Conservation (phyloP, 129 eudicot genomes). For the Flaveria trinervia region DNA sequence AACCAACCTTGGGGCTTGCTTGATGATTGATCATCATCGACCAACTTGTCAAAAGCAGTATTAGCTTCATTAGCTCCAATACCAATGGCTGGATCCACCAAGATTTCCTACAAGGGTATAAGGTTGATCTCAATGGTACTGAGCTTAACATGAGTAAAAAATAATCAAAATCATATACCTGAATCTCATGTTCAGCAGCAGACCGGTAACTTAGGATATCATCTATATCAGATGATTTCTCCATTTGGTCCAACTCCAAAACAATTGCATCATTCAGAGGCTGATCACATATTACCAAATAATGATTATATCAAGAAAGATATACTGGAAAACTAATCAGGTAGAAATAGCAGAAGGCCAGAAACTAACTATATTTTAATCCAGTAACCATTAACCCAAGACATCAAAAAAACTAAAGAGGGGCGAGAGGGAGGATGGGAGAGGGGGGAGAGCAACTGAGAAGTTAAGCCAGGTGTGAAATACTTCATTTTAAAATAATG, state of each 20-base stretch:
- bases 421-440: not conserved
- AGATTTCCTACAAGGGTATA: conserved; percentile 52
- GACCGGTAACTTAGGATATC: conserved; percentile 84
- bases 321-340: not conserved
- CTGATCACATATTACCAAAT: conserved; percentile 42
- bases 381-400: not conserved
- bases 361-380: not conserved
- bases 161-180: conserved; percentile 58
- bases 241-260: conserved; percentile 78
- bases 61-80: conserved; percentile 43
- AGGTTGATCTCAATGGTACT: conserved; percentile 4
- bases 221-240: conserved; percentile 76
- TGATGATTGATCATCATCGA: conserved; percentile 56
- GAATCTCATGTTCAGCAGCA: conserved; percentile 75
- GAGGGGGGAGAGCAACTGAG: not conserved
- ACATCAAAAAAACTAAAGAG: not conserved
- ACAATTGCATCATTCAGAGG: conserved; percentile 64
- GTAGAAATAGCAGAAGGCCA: not conserved
- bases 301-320: conserved; percentile 18
- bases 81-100: conserved; percentile 46
- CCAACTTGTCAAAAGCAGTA: conserved; percentile 46
- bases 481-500: not conserved
- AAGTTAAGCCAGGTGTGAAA: conserved; percentile 25
- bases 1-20: conserved; percentile 92
- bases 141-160: conserved; percentile 5